Evolutionary conservation across 176 grass and related monocot species (phyloP).

Genomic region (Neostapfia colusana): DNA sequence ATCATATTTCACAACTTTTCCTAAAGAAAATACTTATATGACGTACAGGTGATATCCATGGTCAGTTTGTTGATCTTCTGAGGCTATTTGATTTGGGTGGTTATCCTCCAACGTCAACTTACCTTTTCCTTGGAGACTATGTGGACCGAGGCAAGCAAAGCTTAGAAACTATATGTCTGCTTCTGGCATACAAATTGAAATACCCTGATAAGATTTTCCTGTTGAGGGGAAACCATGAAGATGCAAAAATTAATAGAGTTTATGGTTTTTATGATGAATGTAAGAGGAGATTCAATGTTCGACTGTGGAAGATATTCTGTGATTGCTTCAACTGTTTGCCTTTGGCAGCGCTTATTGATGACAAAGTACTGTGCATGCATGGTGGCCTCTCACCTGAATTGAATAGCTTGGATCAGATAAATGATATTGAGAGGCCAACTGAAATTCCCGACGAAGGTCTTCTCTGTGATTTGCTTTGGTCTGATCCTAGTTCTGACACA

Average conservation of each 20-base stretch:
- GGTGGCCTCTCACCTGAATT: too few relatives aligned
- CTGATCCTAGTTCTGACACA: slow-evolving; percentile 65
- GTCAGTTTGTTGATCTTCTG: too few relatives aligned
- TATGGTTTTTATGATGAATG: slow-evolving; percentile 92
- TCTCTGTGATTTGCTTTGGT: slow-evolving; percentile 80
- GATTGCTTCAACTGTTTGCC: slow-evolving; percentile 89
- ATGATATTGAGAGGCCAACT: slow-evolving; percentile 62
- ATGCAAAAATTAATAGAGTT: slow-evolving; percentile 81
- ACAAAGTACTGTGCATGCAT: slow-evolving; percentile 77
- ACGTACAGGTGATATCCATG: too few relatives aligned
- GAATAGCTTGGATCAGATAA: slow-evolving; percentile 72
- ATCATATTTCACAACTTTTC: slow-evolving; percentile 38
- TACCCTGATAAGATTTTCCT: slow-evolving; percentile 78
- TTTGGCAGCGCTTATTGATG: slow-evolving; percentile 66
- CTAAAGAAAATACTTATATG: too few relatives aligned
- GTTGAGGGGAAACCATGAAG: slow-evolving; percentile 75
- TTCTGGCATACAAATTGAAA: slow-evolving; percentile 82
- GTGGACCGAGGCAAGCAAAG: too few relatives aligned
- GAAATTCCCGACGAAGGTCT: slow-evolving; percentile 80
- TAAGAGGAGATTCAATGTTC: slow-evolving; percentile 78
- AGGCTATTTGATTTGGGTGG: too few relatives aligned
- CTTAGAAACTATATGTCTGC: too few relatives aligned
- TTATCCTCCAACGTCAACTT: too few relatives aligned
- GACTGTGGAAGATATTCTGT: slow-evolving; percentile 77
- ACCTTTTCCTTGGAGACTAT: too few relatives aligned